phyloP scores from a whole-genome alignment of 768 basidiomycete species.

The Gloeophyllum trabeum region DNA sequence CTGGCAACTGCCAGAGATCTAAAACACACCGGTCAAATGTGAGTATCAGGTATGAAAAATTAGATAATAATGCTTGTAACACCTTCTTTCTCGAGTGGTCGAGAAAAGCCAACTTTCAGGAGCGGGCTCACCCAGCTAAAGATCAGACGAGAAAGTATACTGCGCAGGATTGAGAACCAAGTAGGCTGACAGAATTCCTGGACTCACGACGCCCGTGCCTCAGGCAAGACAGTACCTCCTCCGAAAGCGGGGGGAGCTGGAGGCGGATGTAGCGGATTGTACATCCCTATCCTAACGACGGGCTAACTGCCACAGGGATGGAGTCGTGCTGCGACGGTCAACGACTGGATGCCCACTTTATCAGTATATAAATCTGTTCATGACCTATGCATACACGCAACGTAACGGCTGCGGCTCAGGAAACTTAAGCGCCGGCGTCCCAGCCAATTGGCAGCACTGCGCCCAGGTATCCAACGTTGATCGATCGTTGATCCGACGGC shows the following conservation, averaged over 20 bases:
- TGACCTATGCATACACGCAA: too few relatives aligned
- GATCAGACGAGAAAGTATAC: conserved; percentile 31
- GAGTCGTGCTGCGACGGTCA: too few relatives aligned
- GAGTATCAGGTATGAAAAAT: background rate
- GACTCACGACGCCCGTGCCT: conserved; percentile 21
- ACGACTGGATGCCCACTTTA: too few relatives aligned
- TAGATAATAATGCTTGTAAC: background rate
- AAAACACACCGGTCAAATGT: background rate
- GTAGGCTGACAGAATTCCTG: too few relatives aligned
- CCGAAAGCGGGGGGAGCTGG: conserved; percentile 43
- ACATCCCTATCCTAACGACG: too few relatives aligned
- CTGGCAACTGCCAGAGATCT: conserved; percentile 47
- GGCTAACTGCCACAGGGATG: too few relatives aligned
- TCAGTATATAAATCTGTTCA: too few relatives aligned
- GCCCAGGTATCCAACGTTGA: too few relatives aligned
- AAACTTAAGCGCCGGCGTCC: too few relatives aligned
- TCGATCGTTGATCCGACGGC: too few relatives aligned
- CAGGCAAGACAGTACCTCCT: conserved; percentile 32
- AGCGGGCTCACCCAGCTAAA: conserved; percentile 47
- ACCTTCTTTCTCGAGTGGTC: conserved; percentile 50
- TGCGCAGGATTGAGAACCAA: conserved; percentile 9
- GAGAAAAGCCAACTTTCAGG: conserved; percentile 43
- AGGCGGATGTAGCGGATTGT: conserved; percentile 27
- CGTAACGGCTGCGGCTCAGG: too few relatives aligned
- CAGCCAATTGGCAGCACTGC: too few relatives aligned